These are phyloP conservation scores for Flaveria trinervia DNA, from an alignment of 129 eudicot genomes.

Conservation along the genomic window DNA sequence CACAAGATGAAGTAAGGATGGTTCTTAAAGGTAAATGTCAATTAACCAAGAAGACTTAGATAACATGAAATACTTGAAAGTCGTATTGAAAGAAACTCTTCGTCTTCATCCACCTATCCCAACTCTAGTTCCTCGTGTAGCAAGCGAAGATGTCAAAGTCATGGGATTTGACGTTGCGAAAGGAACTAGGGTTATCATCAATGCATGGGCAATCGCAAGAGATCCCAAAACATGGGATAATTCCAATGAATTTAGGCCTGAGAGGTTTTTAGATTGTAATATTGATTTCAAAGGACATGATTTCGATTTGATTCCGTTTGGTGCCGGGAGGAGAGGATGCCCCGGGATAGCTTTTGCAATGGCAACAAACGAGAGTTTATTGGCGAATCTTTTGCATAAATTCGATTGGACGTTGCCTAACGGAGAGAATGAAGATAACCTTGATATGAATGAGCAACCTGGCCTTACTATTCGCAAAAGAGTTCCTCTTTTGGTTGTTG, in stretches of 20 bases:
- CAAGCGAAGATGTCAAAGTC: slow-evolving; percentile 38
- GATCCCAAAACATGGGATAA: slow-evolving; percentile 47
- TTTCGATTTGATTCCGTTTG: slow-evolving; percentile 56
- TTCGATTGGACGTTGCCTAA: slow-evolving; percentile 50
- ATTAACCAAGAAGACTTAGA: slow-evolving; percentile 34
- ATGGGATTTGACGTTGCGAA: slow-evolving; percentile 46
- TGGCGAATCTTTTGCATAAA: slow-evolving; percentile 46
- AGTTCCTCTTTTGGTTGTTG: slow-evolving; percentile 41
- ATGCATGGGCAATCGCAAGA: slow-evolving; percentile 53
- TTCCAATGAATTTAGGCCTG: slow-evolving; percentile 46
- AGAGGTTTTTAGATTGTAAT: slow-evolving; percentile 46
- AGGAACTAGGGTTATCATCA: slow-evolving; percentile 44
- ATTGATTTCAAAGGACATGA: slow-evolving; percentile 48
- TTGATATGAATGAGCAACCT: slow-evolving; percentile 42
- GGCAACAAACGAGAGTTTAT: slow-evolving; percentile 31
- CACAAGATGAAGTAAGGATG: slow-evolving; percentile 40
- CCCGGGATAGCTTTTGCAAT: slow-evolving; percentile 55
- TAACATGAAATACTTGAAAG: slow-evolving; percentile 47
- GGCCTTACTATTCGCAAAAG: slow-evolving; percentile 37
- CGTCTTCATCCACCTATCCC: slow-evolving; percentile 55
- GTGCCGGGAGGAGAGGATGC: slow-evolving; percentile 55
- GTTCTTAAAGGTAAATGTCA: slow-evolving; percentile 7
- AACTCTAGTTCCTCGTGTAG: slow-evolving; percentile 38
- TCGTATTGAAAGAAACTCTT: slow-evolving; percentile 51
- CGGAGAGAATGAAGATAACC: slow-evolving; percentile 30